Evolutionary conservation across 2,329 filamentous ascomycete species (phyloP).

Genomic region (Paraconiothyrium sp.): DNA sequence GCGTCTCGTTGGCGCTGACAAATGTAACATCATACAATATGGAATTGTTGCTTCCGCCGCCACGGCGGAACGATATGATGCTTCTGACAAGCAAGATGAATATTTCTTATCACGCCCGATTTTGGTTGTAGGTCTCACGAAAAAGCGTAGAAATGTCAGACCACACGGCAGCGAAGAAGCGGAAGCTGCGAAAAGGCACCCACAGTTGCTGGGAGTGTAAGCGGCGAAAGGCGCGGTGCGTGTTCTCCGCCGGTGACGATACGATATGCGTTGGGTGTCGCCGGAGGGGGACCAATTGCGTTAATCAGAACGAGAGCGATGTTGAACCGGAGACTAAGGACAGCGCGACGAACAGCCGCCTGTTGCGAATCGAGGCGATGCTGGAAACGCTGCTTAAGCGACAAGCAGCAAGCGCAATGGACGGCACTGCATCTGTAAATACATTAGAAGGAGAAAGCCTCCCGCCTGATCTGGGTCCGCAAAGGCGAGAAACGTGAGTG

Average conservation of each 20-base stretch:
- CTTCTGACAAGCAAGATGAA: not conserved
- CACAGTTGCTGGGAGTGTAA: constrained; percentile 53
- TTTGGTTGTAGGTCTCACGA: not conserved
- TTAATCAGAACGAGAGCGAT: constrained; percentile 19
- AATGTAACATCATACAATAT: not conserved
- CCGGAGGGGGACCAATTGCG: constrained; percentile 20
- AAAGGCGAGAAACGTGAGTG: not conserved
- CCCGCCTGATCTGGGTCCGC: not conserved
- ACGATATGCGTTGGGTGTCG: constrained; percentile 21
- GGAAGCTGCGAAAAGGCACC: constrained; percentile 51
- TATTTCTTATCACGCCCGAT: not conserved
- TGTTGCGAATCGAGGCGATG: constrained; percentile 16
- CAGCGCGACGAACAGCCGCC: constrained; percentile 3
- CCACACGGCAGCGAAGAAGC: constrained; percentile 17
- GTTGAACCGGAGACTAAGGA: not conserved
- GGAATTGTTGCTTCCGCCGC: not conserved
- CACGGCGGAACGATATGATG: not conserved
- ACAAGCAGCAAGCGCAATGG: not conserved
- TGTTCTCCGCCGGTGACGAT: constrained; percentile 19
- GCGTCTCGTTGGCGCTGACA: constrained; percentile 5
- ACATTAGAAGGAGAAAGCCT: not conserved
- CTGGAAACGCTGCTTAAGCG: constrained; percentile 10
- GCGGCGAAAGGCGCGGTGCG: constrained; percentile 38
- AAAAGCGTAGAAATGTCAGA: not conserved
- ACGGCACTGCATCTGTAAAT: not conserved